Percentiles rank a stretch among this genome's conserved stretches.
phyloP scores from a whole-genome alignment of 2,329 filamentous ascomycete genomes.

The Hypomyces perniciosus region DNA sequence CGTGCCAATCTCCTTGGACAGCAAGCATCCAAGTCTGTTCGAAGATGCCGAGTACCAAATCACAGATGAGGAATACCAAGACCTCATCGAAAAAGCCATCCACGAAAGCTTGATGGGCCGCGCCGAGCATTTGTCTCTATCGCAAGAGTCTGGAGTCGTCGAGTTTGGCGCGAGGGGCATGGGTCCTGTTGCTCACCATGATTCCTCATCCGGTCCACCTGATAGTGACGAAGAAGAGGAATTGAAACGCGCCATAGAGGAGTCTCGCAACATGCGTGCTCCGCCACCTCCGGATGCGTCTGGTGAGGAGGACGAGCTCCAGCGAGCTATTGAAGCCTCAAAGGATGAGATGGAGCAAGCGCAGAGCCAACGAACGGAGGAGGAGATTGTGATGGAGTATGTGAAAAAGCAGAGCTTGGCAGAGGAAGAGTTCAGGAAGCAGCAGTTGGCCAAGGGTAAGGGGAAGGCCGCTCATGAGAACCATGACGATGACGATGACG shows the following conservation, averaged over 20 bases:
- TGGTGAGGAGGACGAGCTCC: constrained; percentile 37
- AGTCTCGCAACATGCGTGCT: constrained; percentile 27
- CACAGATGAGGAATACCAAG: constrained; percentile 53
- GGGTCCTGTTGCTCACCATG: background rate
- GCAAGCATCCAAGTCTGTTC: constrained; percentile 28
- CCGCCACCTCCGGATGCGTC: constrained; percentile 9
- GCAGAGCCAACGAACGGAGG: constrained; percentile 49
- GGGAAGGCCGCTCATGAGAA: constrained; percentile 22
- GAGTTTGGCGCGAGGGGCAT: constrained; percentile 14
- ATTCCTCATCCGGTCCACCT: background rate
- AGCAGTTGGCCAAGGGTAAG: constrained; percentile 28
- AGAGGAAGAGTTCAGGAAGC: constrained; percentile 50
- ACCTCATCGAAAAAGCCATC: constrained; percentile 50
- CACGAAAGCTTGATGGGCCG: constrained; percentile 40
- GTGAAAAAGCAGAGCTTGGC: constrained; percentile 69
- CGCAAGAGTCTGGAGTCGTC: constrained; percentile 16
- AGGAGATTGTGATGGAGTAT: constrained; percentile 70
- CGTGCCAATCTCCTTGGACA: constrained; percentile 12
- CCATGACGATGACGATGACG: constrained; percentile 34
- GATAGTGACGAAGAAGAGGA: constrained; percentile 36
- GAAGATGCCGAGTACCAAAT: constrained; percentile 39
- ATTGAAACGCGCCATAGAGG: constrained; percentile 35
- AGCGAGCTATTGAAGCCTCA: constrained; percentile 41
- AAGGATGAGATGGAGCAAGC: constrained; percentile 37
- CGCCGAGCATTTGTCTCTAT: constrained; percentile 7